Base-by-base conservation (phyloP, 106 monocot species). In the Dendrobium officinale region DNA sequence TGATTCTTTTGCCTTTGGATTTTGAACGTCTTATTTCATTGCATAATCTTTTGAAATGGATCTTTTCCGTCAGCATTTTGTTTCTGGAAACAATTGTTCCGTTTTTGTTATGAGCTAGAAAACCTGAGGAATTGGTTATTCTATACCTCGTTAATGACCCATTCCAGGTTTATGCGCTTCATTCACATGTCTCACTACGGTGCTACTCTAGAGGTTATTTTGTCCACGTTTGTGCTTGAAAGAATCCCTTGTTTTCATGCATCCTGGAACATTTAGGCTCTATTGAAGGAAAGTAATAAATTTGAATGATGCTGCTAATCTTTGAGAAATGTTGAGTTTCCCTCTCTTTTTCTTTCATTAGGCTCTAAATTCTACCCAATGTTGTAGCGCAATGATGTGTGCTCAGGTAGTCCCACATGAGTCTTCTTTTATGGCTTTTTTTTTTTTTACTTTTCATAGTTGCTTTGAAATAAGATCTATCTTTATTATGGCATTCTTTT, bases 381-480 rank as follows among this genome's bases (percentile, higher is more conserved):
- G 4, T 74, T 74, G 74, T 74, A 20, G 42, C 29, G 44, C 16
- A 43, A 74, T 19, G n/a, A 0, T 42, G 20, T n/a, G 11, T 6
- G 74, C 20, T 20, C 17, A 27, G 17, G 20, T 44, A 44, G 18
- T 70, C 33, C n/a, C 42, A 43, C 42, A 6, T 44, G 3, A 19
- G 3, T 74, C 17, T 74, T 74, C 33, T 70, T 74, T 6, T 31
- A n/a, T 37, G 41, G 7, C 40, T 15, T 40, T 40, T 4, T 51
- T 72, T 72, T 72, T 26, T 51, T 72, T 37, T 72, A 24, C 10
- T 19, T 74, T 74, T 16, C 19, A 74, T 74, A 74, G n/a, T 74
- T 74, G 16, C n/a, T 74, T 42, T 43, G n/a, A 42, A 44, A 29
- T 20, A 42, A 44, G 18, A 44, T 43, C 73, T 19, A 22, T 31